Conservation (phyloP, 768 basidiomycete genomes). For the Nidularia sp. region DNA sequence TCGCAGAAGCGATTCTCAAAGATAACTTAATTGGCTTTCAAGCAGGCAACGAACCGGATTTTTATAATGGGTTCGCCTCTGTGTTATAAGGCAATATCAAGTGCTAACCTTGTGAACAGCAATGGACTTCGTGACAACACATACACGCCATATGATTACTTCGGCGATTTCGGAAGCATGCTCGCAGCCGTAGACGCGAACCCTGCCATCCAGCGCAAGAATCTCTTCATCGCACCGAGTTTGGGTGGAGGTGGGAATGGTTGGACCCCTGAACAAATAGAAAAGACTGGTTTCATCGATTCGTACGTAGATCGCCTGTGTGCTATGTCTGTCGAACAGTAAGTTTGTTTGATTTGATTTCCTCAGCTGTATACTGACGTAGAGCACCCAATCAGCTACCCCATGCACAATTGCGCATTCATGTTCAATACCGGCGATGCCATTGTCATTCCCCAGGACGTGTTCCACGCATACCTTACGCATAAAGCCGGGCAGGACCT, state of each 20-base stretch:
- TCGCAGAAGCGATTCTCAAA: background rate
- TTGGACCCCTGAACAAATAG: conserved; percentile 45
- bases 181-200: background rate
- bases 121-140: background rate
- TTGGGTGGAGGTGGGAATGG: conserved; percentile 36
- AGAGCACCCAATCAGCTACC: conserved; percentile 19
- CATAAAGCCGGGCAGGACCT: conserved; percentile 51
- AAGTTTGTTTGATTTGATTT: conserved; percentile 9
- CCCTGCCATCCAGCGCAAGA: conserved; percentile 7
- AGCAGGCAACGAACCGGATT: background rate
- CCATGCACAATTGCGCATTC: conserved; percentile 56
- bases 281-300: conserved; percentile 47
- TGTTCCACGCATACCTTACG: conserved; percentile 53
- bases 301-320: conserved; percentile 34
- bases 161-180: background rate
- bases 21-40: background rate
- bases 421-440: conserved; percentile 34
- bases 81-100: background rate
- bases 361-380: background rate
- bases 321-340: conserved; percentile 58
- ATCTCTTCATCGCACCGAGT: conserved; percentile 57
- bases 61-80: background rate
- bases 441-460: conserved; percentile 34
- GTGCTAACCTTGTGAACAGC: background rate
- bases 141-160: background rate